These are phyloP conservation scores for Fusarium graminum DNA, from an alignment of 2,329 filamentous ascomycete species.

Conservation along the genomic window DNA sequence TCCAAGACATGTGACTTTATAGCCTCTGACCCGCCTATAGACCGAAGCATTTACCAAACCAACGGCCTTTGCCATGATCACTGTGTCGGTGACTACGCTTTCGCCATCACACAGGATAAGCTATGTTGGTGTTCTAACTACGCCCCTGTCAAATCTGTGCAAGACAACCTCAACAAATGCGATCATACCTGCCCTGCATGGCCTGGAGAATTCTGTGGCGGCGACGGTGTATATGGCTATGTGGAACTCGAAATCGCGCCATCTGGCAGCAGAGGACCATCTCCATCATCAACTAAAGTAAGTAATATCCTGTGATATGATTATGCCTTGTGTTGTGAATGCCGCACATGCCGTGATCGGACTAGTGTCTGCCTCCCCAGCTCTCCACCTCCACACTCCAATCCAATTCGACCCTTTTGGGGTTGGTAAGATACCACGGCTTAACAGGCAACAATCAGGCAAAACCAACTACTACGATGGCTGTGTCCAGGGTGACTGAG, in stretches of 20 bases:
- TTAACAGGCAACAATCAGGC: conserved; percentile 50
- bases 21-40: conserved; percentile 52
- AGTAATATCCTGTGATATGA: conserved; percentile 42
- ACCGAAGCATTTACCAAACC: conserved; percentile 71
- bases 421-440: conserved; percentile 47
- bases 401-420: conserved; percentile 16
- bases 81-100: conserved; percentile 71
- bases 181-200: conserved; percentile 75
- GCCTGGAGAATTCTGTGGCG: conserved; percentile 74
- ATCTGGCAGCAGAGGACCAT: conserved; percentile 65
- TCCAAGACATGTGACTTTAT: background rate
- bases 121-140: conserved; percentile 83
- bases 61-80: conserved; percentile 75
- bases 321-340: conserved; percentile 39
- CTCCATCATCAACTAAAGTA: conserved; percentile 48
- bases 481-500: conserved; percentile 54
- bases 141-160: conserved; percentile 63
- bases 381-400: conserved; percentile 28
- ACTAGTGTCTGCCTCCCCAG: conserved; percentile 42
- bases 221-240: conserved; percentile 73
- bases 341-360: conserved; percentile 36
- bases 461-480: conserved; percentile 43
- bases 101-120: conserved; percentile 74
- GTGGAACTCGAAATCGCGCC: conserved; percentile 66
- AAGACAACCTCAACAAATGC: conserved; percentile 64